Evolutionary conservation across 352 stramenopile species (phyloP).

Genomic region (Globisporangium heterothallicum): DNA sequence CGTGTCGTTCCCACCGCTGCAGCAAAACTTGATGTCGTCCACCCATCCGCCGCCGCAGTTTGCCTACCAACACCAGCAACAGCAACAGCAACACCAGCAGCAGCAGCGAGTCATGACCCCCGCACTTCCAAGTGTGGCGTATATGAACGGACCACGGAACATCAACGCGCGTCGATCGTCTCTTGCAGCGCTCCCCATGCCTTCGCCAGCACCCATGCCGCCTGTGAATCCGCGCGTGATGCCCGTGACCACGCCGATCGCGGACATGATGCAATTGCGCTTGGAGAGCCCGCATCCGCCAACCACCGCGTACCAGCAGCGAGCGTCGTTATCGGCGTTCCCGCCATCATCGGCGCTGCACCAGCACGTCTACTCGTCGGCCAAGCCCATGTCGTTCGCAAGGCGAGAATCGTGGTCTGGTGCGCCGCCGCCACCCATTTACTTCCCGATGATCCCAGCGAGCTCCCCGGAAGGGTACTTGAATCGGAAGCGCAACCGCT

Average conservation of each 20-base stretch:
- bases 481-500: conserved; percentile 70
- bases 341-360: conserved; percentile 22
- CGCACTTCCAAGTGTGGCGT: conserved; percentile 31
- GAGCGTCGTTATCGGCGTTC: conserved; percentile 10
- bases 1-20: conserved; percentile 28
- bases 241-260: conserved; percentile 54
- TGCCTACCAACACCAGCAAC: conserved; percentile 5
- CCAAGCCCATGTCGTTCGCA: conserved; percentile 29
- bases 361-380: conserved; percentile 45
- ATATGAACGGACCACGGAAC: conserved; percentile 17
- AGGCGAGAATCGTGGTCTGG: conserved; percentile 21
- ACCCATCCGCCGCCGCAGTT: conserved; percentile 17
- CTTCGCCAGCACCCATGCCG: conserved; percentile 22
- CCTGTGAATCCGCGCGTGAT: conserved; percentile 8
- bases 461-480: conserved; percentile 24
- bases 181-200: conserved; percentile 45
- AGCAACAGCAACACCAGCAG: conserved; percentile 21
- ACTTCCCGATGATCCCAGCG: conserved; percentile 24
- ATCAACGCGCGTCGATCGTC: conserved; percentile 43
- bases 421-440: conserved; percentile 8
- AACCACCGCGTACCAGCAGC: conserved; percentile 9
- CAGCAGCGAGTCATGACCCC: conserved; percentile 22
- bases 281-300: conserved; percentile 37
- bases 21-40: conserved; percentile 20
- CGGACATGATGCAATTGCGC: conserved; percentile 69